Evolutionary conservation across 805 yeast species (phyloP), one percentile per base, ranked within the genome.

Genomic region (Barnettozyma botsteinii): DNA sequence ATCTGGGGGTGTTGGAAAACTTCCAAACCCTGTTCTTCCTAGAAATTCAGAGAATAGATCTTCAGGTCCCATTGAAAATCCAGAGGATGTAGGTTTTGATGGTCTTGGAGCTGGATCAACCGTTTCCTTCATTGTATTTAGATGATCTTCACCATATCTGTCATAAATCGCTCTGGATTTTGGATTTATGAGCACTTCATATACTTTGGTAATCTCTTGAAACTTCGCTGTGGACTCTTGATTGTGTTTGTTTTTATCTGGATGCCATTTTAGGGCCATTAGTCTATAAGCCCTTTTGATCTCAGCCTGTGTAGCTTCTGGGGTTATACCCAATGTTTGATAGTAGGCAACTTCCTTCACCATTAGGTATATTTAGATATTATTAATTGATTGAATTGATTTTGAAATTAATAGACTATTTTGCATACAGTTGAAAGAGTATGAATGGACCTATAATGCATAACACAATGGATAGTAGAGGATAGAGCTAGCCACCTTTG

Each of bases 221-320:
- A 89, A 89, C 67, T 83, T 86, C 60, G 87, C 96, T 31, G 95
- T 93, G 8, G 96, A 95, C 62, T 89, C 97, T 36, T 82, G 83
- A 10, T 81, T 72, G 32, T 52, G 56, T 46, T 85, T 78, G 54
- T 79, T 79, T 68, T 84, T 84, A 67, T 84, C 94, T 43, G 94
- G 94, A 62, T 84, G 94, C 66, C 74, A 80, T 54, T 79, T 84
- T 51, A 84, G 69, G 14, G 94, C 93, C 50, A 50, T 47, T 36
- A 64, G 59, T 56, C 79, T 65, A 58, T 74, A 76, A 3, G 78
- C 79, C 53, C 72, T 74, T 53, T 73, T 75, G 51, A 76, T 71
- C 52, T 72, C 78, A 13, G 52, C 49, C 19, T 64, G 71, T 5
- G 66, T 52, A 5, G 81, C 78, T 14, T 61, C 56, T 8, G 72